Evolutionary conservation across 495 filamentous ascomycete species (phyloP), one percentile per base, ranked within the genome.

Genomic region (Aspergillus coremiiformis): DNA sequence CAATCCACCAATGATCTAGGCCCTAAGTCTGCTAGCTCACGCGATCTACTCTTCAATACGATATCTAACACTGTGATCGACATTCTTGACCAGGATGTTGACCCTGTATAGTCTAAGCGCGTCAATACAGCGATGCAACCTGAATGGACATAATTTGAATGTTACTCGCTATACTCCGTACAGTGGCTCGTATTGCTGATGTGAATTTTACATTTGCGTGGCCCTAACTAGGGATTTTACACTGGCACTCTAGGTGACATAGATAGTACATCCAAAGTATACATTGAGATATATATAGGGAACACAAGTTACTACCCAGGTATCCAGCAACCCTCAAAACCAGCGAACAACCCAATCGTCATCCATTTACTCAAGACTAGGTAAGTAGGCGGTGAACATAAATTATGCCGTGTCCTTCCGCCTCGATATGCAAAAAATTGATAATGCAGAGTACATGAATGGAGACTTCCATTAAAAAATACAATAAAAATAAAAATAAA

Each of bases 371-470:
- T n/a, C n/a, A n/a, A n/a, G n/a, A n/a, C n/a, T n/a, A n/a, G n/a
- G n/a, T 14, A 6, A 35, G 32, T 35, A 35, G 46, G 32, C 26
- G 52, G 42, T 53, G 49, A 53, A 49, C 47, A 14, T 2, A 10
- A 11, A 39, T 30, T 53, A 44, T 59, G 57, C 57, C 49, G 7
- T 23, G 11, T 23, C 47, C 23, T 24, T 43, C 56, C 52, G 51
- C 51, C 48, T 54, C 14, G 51, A 30, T 53, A 59, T 59, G 41
- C 17, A 20, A 52, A 56, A 52, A 41, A 26, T 55, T 39, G n/a
- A 2, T 20, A 7, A 14, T 21, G 21, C 0, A 17, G 17, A 33
- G 17, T 6, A n/a, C 14, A 14, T 5, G 2, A 35, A 0, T 1
- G n/a, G 10, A 15, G 12, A 19, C 29, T 17, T 44, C 19, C 10